These are phyloP conservation scores for Vaccinium corymbosum DNA, from an alignment of 148 eudicot genomes.

Conservation along the genomic window DNA sequence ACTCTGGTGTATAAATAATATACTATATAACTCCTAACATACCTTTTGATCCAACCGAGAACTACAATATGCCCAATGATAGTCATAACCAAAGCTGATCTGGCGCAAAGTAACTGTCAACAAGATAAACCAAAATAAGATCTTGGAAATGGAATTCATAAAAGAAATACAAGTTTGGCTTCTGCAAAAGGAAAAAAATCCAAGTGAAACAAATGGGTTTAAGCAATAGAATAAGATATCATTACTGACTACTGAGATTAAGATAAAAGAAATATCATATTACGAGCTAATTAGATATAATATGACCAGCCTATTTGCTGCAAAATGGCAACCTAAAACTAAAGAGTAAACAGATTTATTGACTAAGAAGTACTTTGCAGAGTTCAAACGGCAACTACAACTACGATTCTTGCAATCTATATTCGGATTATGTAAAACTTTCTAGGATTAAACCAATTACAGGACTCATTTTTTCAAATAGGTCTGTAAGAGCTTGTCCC, in stretches of 20 bases:
- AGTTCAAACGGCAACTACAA: neutral
- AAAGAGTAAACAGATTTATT: neutral
- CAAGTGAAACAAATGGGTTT: neutral
- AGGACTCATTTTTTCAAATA: neutral
- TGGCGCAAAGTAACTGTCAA: constrained; percentile 70
- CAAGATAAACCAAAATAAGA: constrained; percentile 13
- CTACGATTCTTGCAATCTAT: neutral
- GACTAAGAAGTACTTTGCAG: neutral
- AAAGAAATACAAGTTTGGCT: neutral
- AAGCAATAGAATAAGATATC: neutral
- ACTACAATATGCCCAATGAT: constrained; percentile 66
- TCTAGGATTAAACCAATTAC: neutral
- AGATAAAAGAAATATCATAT: neutral
- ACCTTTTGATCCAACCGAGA: constrained; percentile 74
- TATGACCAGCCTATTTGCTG: constrained; percentile 11
- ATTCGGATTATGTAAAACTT: neutral
- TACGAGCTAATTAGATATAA: constrained; percentile 10
- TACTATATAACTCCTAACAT: neutral
- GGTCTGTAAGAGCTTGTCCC: neutral
- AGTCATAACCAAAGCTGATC: constrained; percentile 92
- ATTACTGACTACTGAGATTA: neutral
- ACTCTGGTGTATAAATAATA: neutral
- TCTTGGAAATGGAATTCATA: no score
- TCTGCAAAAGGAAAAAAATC: neutral
- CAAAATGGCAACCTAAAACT: neutral